Evolutionary conservation across 2,329 filamentous ascomycete genomes (phyloP), one percentile per base, ranked within the genome.

Genomic region (Didymella glomerata): DNA sequence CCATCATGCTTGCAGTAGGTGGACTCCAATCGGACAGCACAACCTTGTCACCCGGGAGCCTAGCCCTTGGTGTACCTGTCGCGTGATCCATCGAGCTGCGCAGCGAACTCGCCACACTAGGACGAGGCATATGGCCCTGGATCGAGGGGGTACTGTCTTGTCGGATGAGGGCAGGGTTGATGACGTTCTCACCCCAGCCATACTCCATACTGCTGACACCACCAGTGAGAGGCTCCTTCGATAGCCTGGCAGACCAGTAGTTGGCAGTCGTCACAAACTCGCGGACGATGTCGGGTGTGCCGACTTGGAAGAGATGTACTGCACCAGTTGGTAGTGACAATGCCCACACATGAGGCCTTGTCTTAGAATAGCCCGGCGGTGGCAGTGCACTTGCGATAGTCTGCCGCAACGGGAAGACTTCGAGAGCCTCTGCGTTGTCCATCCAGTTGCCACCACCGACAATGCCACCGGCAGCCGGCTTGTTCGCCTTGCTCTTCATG

Each of bases 381-480:
- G 95, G 95, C 14, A 99, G 85, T 0, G 90, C 88, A 55, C 92
- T 97, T 11, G 95, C 95, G 65, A 98, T 90, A 0, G 93, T 96
- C 76, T 98, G 93, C 20, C 93, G 87, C 8, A 99, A 86, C 42
- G 90, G 88, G 76, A 97, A 98, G 20, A 89, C 90, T 68, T 92
- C 93, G 10, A 97, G 83, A 64, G 89, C 92, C 64, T 96, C 93
- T 5, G 95, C 95, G 73, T 96, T 98, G 67, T 97, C 93, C 76
- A 94, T 94, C 95, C 95, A 99, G 76, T 99, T 98, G 24, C 95
- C 95, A 61, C 95, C 95, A 65, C 95, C 95, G 2, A 98, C 95
- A 7, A 90, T 85, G 27, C 88, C 86, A 13, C 86, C 88, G 10
- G 85, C 84, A 22, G 81, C 80, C 36, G 79, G 75, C 50, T 84